A percentile compares a stretch with the other conserved stretches of the same genome.
phyloP scores from a whole-genome alignment of 208 protist genomes.

The Trypanosoma avium region DNA sequence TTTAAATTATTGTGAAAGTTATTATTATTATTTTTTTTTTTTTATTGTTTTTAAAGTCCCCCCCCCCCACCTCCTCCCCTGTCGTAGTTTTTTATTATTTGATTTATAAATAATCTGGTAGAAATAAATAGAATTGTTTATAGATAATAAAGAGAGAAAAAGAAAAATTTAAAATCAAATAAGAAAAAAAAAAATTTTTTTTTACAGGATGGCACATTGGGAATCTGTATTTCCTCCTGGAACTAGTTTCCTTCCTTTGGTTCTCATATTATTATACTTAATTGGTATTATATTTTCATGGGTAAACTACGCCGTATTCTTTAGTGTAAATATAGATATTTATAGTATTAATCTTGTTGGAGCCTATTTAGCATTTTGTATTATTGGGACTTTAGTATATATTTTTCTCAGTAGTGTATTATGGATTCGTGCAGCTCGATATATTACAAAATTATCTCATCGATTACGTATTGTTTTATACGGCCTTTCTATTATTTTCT shows the following conservation, averaged over 20 bases:
- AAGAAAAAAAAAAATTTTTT: conserved; percentile 8
- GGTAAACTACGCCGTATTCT: conserved; percentile 44
- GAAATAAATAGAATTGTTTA: no score
- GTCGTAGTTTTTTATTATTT: no score
- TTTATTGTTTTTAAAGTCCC: no score
- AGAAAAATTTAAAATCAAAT: background rate
- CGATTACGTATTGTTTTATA: conserved; percentile 34
- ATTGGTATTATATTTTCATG: conserved; percentile 36
- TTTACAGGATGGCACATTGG: conserved; percentile 13
- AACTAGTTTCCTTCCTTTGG: conserved; percentile 31
- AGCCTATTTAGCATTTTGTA: conserved; percentile 55
- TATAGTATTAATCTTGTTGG: conserved; percentile 28
- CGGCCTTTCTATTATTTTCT: conserved; percentile 43
- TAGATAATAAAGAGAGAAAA: no score
- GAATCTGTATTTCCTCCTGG: conserved; percentile 23
- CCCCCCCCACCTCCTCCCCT: no score
- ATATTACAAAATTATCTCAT: conserved; percentile 38
- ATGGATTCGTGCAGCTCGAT: conserved; percentile 62
- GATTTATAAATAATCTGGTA: no score
- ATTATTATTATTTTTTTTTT: no score
- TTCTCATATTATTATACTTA: conserved; percentile 50
- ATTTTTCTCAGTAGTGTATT: conserved; percentile 49
- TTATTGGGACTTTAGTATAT: conserved; percentile 42
- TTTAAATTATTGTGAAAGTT: no score
- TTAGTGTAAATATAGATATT: conserved; percentile 32